Conservation (phyloP, 2,329 filamentous ascomycete genomes). For the Alternaria ventricosa region DNA sequence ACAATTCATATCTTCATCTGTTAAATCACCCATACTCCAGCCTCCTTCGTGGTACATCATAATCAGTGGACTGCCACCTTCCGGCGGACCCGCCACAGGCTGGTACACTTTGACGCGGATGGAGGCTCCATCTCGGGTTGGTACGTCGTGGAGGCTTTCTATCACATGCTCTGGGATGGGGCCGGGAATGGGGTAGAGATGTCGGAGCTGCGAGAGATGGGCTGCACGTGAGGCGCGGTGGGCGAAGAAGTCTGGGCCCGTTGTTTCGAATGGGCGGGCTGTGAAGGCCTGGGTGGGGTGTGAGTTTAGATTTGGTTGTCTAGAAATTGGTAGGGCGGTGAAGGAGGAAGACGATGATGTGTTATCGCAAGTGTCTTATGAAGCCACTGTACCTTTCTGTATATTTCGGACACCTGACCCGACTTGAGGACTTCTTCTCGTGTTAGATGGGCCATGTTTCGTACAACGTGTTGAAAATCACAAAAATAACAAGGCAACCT, state of each 20-base stretch:
- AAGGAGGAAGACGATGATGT: no score
- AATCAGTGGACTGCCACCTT: slow-evolving; percentile 35
- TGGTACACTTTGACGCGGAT: slow-evolving; percentile 40
- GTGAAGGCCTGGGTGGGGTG: slow-evolving; percentile 28
- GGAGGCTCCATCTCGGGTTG: slow-evolving; percentile 30
- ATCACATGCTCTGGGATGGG: slow-evolving; percentile 37
- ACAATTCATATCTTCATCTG: slow-evolving; percentile 53
- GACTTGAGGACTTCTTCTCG: slow-evolving; percentile 33
- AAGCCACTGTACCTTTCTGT: slow-evolving; percentile 23
- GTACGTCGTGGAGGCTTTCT: slow-evolving; percentile 36
- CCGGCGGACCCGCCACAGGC: slow-evolving; percentile 24
- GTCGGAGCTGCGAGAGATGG: slow-evolving; percentile 37
- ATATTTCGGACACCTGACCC: slow-evolving; percentile 24
- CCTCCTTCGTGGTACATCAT: slow-evolving; percentile 55
- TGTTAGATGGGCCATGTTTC: slow-evolving; percentile 36
- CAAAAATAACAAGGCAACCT: no score
- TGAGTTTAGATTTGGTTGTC: background rate
- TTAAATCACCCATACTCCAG: slow-evolving; percentile 53
- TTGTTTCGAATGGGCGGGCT: slow-evolving; percentile 27
- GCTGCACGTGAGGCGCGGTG: slow-evolving; percentile 29
- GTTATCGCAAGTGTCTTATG: no score
- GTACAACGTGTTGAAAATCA: no score
- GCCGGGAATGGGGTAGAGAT: slow-evolving; percentile 40
- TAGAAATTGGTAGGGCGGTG: no score
- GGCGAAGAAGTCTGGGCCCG: slow-evolving; percentile 24